Evolutionary conservation across 768 basidiomycete genomes (phyloP).

Genomic region (Pleurotus tuoliensis): DNA sequence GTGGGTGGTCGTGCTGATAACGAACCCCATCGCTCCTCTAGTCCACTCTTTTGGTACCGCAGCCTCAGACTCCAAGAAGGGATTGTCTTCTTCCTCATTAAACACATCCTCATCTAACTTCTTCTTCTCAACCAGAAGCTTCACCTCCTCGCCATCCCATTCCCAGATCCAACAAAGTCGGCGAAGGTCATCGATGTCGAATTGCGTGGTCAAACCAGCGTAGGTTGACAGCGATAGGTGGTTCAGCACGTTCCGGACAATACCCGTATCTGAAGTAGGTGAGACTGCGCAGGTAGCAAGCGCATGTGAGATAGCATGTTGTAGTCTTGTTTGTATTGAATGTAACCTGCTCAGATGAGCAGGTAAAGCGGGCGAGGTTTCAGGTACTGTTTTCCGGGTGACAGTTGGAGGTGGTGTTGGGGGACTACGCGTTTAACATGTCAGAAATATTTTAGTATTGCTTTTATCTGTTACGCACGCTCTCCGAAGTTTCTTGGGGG

Average conservation of each 20-base stretch:
- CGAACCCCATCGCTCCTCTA: slow-evolving; percentile 76
- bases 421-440: slow-evolving; percentile 34
- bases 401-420: slow-evolving; percentile 55
- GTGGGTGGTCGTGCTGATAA: slow-evolving; percentile 70
- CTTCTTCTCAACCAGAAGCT: slow-evolving; percentile 16
- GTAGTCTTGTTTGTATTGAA: slow-evolving; percentile 63
- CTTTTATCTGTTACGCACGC: slow-evolving; percentile 33
- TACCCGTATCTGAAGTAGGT: slow-evolving; percentile 70
- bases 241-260: slow-evolving; percentile 75
- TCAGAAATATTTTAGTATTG: not conserved
- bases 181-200: slow-evolving; percentile 65
- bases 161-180: slow-evolving; percentile 89
- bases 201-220: slow-evolving; percentile 58
- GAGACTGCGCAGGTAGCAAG: slow-evolving; percentile 80
- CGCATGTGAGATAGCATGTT: slow-evolving; percentile 82
- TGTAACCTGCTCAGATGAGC: slow-evolving; percentile 57
- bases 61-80: slow-evolving; percentile 50
- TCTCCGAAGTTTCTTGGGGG: slow-evolving; percentile 67
- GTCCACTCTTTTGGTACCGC: slow-evolving; percentile 62
- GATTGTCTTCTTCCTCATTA: slow-evolving; percentile 56
- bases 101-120: slow-evolving; percentile 11
- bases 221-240: slow-evolving; percentile 70
- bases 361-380: slow-evolving; percentile 38
- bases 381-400: slow-evolving; percentile 25
- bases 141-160: slow-evolving; percentile 59